These are phyloP conservation scores for Beauveria pseudobassiana DNA, from an alignment of 2,329 filamentous ascomycete genomes.

Conservation along the genomic window DNA sequence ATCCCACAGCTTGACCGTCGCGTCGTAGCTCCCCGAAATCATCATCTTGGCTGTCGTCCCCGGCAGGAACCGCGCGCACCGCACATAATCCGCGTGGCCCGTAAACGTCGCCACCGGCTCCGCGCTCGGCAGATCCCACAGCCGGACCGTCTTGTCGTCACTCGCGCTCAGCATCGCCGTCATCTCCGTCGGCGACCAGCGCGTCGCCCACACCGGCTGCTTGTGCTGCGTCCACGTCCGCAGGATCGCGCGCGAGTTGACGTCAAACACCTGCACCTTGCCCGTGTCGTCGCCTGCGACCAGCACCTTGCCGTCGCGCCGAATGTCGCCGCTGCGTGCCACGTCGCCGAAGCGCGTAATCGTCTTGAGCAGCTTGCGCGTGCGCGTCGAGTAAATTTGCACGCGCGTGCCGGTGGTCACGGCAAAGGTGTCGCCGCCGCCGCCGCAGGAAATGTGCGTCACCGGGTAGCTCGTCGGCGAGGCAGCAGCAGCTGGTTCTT, in stretches of 20 bases:
- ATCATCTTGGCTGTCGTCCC: slow-evolving; percentile 64
- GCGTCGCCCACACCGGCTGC: slow-evolving; percentile 86
- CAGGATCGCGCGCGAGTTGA: slow-evolving; percentile 78
- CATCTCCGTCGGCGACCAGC: slow-evolving; percentile 82
- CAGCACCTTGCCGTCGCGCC: slow-evolving; percentile 80
- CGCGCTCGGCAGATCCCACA: slow-evolving; percentile 88
- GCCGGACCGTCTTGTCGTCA: slow-evolving; percentile 84
- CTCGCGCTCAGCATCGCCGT: slow-evolving; percentile 83
- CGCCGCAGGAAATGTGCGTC: slow-evolving; percentile 74
- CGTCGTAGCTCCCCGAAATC: slow-evolving; percentile 88
- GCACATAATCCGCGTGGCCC: slow-evolving; percentile 89
- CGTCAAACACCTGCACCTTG: slow-evolving; percentile 90
- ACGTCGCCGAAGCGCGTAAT: slow-evolving; percentile 91
- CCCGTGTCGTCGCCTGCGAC: slow-evolving; percentile 89
- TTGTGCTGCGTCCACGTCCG: slow-evolving; percentile 94
- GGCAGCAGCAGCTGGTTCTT: slow-evolving; percentile 80
- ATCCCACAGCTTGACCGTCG: slow-evolving; percentile 91
- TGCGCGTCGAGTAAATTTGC: slow-evolving; percentile 88
- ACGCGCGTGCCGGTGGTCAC: slow-evolving; percentile 92
- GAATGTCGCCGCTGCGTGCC: slow-evolving; percentile 81
- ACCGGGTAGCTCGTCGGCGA: slow-evolving; percentile 86
- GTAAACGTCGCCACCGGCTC: slow-evolving; percentile 69
- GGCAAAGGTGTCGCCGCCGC: slow-evolving; percentile 61
- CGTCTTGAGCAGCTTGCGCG: slow-evolving; percentile 85
- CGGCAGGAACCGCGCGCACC: slow-evolving; percentile 79